Evolutionary conservation across 768 basidiomycete species (phyloP).

Genomic region (Mrakia frigida): DNA sequence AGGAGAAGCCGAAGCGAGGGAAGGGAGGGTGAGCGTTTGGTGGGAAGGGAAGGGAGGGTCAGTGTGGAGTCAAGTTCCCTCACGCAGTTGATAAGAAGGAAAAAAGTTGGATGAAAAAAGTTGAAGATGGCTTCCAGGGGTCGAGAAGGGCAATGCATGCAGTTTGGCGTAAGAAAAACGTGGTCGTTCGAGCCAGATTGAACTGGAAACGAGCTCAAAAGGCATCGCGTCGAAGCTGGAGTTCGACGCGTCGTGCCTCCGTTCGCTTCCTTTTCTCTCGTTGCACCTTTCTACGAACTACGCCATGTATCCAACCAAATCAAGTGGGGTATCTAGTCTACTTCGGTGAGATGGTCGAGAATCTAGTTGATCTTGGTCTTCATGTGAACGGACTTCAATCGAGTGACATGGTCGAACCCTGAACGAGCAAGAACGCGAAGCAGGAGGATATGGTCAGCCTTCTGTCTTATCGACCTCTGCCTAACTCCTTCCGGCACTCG

Average conservation of each 20-base stretch:
- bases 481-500: too few species aligned
- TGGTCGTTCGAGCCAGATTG: background rate
- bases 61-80: too few species aligned
- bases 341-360: too few species aligned
- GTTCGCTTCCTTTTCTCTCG: too few species aligned
- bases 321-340: too few species aligned
- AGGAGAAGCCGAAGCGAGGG: background rate
- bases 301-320: background rate
- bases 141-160: background rate
- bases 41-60: background rate
- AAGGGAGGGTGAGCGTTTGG: background rate
- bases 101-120: background rate
- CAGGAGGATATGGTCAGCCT: background rate
- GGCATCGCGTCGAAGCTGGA: background rate
- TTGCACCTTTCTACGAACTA: too few species aligned
- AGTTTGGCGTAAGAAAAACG: background rate
- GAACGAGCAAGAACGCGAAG: background rate
- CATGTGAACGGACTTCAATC: constrained; percentile 44
- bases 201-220: background rate
- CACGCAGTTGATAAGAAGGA: too few species aligned
- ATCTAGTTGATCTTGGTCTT: constrained; percentile 34
- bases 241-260: too few species aligned
- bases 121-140: background rate
- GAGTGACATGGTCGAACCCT: constrained; percentile 43
- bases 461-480: too few species aligned